phyloP scores from a whole-genome alignment of 768 basidiomycete species.

The Phylloporus rhodoxanthus region DNA sequence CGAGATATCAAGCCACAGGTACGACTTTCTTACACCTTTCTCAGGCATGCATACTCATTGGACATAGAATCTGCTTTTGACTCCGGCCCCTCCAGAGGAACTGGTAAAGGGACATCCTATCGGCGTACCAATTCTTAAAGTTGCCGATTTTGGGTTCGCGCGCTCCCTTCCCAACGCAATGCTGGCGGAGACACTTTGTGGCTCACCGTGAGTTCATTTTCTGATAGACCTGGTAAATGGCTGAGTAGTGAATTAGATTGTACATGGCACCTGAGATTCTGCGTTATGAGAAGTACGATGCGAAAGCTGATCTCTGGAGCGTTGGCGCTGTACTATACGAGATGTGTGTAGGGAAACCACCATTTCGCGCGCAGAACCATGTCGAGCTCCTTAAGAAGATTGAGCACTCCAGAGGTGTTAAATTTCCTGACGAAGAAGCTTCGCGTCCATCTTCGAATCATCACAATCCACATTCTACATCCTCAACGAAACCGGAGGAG shows the following conservation, averaged over 20 bases:
- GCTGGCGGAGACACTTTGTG: constrained; percentile 97
- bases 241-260: constrained; percentile 42
- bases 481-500: constrained; percentile 37
- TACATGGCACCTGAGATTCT: constrained; percentile 99
- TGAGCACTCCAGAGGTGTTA: constrained; percentile 83
- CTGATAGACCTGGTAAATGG: not conserved
- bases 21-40: not conserved
- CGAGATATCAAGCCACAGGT: constrained; percentile 97
- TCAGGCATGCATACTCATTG: constrained; percentile 4
- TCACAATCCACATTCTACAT: constrained; percentile 10
- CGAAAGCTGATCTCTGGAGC: constrained; percentile 97
- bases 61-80: constrained; percentile 78
- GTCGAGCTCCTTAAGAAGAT: constrained; percentile 93
- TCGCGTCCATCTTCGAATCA: constrained; percentile 36
- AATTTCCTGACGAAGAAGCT: constrained; percentile 89
- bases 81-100: constrained; percentile 74
- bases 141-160: constrained; percentile 98
- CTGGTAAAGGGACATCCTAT: constrained; percentile 82
- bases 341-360: constrained; percentile 89
- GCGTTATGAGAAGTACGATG: constrained; percentile 95
- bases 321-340: constrained; percentile 96
- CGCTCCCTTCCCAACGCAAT: constrained; percentile 84
- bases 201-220: constrained; percentile 72
- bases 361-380: constrained; percentile 93
- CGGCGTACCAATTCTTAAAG: constrained; percentile 91